Conservation (phyloP, 2,329 filamentous ascomycete species). For the Epichloe sibirici region DNA sequence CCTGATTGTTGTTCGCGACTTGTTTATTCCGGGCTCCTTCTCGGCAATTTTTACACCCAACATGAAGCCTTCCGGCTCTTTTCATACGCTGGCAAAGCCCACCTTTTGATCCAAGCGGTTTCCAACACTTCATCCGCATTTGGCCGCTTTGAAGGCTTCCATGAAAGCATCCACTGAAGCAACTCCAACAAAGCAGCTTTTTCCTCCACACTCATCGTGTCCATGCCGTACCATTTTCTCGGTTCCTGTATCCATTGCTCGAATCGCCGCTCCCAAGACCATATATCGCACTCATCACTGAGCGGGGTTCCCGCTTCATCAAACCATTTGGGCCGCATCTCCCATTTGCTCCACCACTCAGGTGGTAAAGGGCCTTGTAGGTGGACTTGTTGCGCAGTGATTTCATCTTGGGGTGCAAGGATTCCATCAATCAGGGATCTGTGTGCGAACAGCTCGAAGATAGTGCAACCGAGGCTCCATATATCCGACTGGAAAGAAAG, state of each 20-base stretch:
- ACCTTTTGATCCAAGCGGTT: no score
- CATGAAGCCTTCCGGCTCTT: no score
- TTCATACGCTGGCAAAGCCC: no score
- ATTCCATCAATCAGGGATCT: constrained; percentile 11
- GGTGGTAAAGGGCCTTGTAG: constrained; percentile 8
- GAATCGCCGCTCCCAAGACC: constrained; percentile 9
- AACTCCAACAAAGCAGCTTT: constrained; percentile 4
- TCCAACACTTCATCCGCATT: constrained; percentile 4
- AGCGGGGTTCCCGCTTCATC: constrained; percentile 8
- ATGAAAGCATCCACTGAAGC: constrained; percentile 9
- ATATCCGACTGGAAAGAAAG: constrained; percentile 25
- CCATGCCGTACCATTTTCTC: constrained; percentile 5
- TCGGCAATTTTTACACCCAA: no score
- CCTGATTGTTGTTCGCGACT: no score
- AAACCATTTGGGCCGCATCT: constrained; percentile 4
- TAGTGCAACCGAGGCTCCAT: constrained; percentile 26
- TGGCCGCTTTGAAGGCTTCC: constrained; percentile 9
- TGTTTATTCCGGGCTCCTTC: no score
- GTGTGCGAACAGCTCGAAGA: constrained; percentile 22
- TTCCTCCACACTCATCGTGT: constrained; percentile 3
- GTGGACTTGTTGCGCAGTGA: neutral
- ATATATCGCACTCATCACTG: constrained; percentile 7
- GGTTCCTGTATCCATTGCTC: constrained; percentile 10
- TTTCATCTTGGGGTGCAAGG: neutral
- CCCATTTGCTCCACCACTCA: constrained; percentile 14